Evolutionary conservation across 257 asterid species (phyloP), one percentile per base, ranked within the genome.

Genomic region (Phtheirospermum japonicum): DNA sequence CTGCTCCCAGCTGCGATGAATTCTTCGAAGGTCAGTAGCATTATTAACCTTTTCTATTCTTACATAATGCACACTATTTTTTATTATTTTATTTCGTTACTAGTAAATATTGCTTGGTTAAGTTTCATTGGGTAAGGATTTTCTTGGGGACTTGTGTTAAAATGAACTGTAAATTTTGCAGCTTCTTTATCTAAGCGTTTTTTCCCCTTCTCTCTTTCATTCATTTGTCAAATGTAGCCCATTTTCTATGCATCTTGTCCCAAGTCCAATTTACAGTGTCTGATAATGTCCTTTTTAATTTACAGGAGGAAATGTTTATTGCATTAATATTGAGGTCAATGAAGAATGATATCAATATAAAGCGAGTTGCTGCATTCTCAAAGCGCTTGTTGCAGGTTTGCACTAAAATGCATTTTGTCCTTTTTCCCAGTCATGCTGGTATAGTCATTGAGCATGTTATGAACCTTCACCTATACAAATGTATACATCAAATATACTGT

Each of bases 331-430:
- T 86, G 60, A 82, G 94, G 78, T 90, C 96, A 19, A 89, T 92
- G 99, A 92, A 92, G 85, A 92, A 81, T 76, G 99, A 89, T 76
- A 75, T 92, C 68, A 85, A 92, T 71, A 68, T 92, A 52, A 92
- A 85, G 76, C 74, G 97, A 57, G 86, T 86, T 65, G 91, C 96
- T 64, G 97, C 97, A 59, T 92, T 92, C 70, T 67, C 97, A 7
- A 92, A 92, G 85, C 96, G 97, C 45, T 77, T 92, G 75, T 71
- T 92, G 63, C 99, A 92, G 97, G 99, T 92, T 66, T 49, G 78
- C 52, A 43, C 46, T 51, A 10, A 54, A 32, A 20, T 32, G 6
- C 40, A 56, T 19, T n/a, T n/a, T 71, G 61, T 46, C 48, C 60
- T 11, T 60, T 31, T 9, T 53, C 13, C 67, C 32, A 45, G 19